phyloP scores from a whole-genome alignment of 2,329 filamentous ascomycete genomes.

The Phoma herbarum region DNA sequence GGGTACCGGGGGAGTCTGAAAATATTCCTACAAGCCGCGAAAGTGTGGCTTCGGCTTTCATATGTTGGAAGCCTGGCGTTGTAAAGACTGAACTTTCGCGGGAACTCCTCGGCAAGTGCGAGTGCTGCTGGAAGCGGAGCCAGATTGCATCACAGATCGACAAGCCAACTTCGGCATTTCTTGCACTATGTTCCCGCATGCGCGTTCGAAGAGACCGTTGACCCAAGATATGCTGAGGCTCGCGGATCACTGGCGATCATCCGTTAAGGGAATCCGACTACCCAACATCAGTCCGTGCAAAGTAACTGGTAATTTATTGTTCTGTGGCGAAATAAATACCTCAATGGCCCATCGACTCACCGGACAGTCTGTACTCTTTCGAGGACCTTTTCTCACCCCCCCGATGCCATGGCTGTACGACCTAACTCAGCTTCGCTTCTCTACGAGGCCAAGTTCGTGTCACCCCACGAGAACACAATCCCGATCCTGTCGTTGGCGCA shows the following conservation, averaged over 20 bases:
- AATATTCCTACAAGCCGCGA: neutral
- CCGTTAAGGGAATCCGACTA: neutral
- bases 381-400: too few species aligned
- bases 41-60: neutral
- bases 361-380: too few species aligned
- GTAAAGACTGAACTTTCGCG: neutral
- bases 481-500: neutral
- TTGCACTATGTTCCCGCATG: neutral
- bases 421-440: neutral
- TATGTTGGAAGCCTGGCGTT: neutral
- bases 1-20: neutral
- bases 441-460: neutral
- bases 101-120: neutral
- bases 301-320: too few species aligned
- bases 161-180: neutral
- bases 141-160: neutral
- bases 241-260: neutral
- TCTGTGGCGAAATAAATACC: neutral
- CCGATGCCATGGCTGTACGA: neutral
- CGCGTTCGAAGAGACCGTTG: neutral
- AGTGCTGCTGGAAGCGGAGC: neutral
- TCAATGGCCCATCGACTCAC: neutral
- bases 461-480: neutral
- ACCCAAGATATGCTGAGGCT: neutral
- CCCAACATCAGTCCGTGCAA: neutral